Evolutionary conservation across 2,329 filamentous ascomycete genomes (phyloP), one percentile per base, ranked within the genome.

Genomic region (Rutstroemia sp.): DNA sequence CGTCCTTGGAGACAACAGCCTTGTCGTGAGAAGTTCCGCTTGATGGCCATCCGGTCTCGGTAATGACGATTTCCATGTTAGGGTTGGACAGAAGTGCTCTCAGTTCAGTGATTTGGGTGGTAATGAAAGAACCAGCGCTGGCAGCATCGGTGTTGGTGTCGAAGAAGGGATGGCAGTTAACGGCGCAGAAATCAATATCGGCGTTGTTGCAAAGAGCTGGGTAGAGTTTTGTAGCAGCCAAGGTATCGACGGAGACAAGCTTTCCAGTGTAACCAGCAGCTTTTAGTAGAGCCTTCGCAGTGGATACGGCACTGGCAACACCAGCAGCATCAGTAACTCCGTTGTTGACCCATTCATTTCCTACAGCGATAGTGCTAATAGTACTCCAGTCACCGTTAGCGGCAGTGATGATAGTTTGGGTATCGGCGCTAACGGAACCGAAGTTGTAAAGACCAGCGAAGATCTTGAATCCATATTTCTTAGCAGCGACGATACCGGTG

Each of bases 111-210:
- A 82, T 78, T 61, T 85, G 82, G 25, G 75, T 74, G 41, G 75
- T 70, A 41, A 91, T 80, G 71, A 90, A 95, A 0, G 70, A 63
- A 3, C 90, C 90, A 2, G 90, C 83, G 34, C 81, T 71, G 0
- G 74, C 71, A 1, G 89, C 80, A 2, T 71, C 70, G 25, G 80
- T 79, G 48, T 79, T 81, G 3, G 76, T 71, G 64, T 95, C 87
- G 71, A 94, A 95, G 79, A 91, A 95, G 12, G 90, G 81, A 71
- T 95, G 90, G 62, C 84, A 82, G 72, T 96, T 95, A 69, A 87
- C 81, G 16, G 89, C 87, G 66, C 86, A 90, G 73, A 88, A 89
- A 67, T 95, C 90, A 1, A 49, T 47, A 47, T 47, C 23, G 21
- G 87, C 88, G 47, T 75, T 77, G 25, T 83, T 71, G 72, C 90